A percentile compares a stretch with the other conserved stretches of the same genome.
Conservation (phyloP, 2,329 filamentous ascomycete species). For the Rhynchosporium graminicola region DNA sequence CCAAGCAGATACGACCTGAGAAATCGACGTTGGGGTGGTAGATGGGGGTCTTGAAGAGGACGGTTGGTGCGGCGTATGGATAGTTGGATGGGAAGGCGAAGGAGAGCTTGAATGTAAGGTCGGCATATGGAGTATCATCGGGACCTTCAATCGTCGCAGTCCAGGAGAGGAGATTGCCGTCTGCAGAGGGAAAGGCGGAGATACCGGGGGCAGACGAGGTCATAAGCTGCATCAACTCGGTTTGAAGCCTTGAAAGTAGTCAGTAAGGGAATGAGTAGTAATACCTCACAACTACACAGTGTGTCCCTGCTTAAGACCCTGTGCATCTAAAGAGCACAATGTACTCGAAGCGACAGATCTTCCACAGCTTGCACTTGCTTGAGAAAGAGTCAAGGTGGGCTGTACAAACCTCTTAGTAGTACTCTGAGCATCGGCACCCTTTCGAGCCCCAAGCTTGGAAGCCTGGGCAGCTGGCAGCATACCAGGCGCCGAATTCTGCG, state of each 20-base stretch:
- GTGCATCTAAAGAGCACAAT: background rate
- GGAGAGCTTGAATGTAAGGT: constrained; percentile 86
- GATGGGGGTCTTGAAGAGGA: constrained; percentile 97
- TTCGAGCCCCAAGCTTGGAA: constrained; percentile 61
- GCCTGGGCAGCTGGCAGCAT: constrained; percentile 52
- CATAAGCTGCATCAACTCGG: constrained; percentile 98
- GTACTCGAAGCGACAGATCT: background rate
- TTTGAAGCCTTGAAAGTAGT: constrained; percentile 70
- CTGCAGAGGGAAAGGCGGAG: constrained; percentile 88
- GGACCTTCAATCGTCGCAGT: constrained; percentile 92
- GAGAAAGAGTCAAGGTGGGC: constrained; percentile 26
- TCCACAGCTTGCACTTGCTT: background rate
- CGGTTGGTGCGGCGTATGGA: constrained; percentile 85
- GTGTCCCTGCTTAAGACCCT: background rate
- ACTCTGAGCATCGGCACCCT: constrained; percentile 66
- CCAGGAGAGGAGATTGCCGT: constrained; percentile 90
- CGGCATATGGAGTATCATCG: constrained; percentile 85
- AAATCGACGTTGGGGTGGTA: constrained; percentile 99
- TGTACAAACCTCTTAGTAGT: constrained; percentile 72
- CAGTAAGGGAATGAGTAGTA: constrained; percentile 14
- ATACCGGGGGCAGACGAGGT: constrained; percentile 89
- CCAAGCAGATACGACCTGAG: constrained; percentile 92
- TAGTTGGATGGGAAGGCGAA: constrained; percentile 92
- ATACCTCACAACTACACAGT: background rate
- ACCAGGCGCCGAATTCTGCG: constrained; percentile 68